phyloP scores from a whole-genome alignment of 306 rosid genomes.

The Prosopis cineraria region DNA sequence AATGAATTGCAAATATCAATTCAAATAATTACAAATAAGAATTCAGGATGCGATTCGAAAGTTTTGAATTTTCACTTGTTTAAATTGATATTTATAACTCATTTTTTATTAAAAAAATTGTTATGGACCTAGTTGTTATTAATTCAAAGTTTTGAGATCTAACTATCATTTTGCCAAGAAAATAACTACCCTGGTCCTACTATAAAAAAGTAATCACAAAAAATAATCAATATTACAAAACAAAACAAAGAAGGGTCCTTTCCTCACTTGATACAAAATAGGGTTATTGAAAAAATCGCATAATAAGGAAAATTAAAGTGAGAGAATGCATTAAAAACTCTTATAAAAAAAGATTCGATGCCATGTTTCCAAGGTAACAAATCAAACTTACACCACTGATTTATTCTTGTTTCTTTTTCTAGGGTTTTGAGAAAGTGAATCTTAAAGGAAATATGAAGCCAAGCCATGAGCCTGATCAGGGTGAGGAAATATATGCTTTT shows the following conservation, averaged over 20 bases:
- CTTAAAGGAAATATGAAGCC: constrained; percentile 14
- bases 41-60: too few relatives aligned
- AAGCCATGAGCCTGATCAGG: not conserved
- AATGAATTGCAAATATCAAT: too few relatives aligned
- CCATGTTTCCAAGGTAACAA: constrained; percentile 21
- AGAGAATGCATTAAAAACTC: too few relatives aligned
- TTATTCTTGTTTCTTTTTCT: constrained; percentile 43
- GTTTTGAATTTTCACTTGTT: too few relatives aligned
- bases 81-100: too few relatives aligned
- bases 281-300: too few relatives aligned
- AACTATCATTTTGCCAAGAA: too few relatives aligned
- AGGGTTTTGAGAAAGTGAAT: constrained; percentile 67
- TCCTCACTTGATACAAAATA: not conserved
- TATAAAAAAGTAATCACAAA: not conserved
- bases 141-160: too few relatives aligned
- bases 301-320: too few relatives aligned
- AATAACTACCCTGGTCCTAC: not conserved
- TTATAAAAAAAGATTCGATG: not conserved
- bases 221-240: not conserved
- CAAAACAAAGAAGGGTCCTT: not conserved
- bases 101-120: too few relatives aligned
- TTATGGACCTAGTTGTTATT: too few relatives aligned
- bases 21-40: too few relatives aligned
- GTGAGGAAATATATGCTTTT: constrained; percentile 34
- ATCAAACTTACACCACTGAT: not conserved